Evolutionary conservation across 768 basidiomycete genomes (phyloP).

Genomic region (Floccularia luteovirens): DNA sequence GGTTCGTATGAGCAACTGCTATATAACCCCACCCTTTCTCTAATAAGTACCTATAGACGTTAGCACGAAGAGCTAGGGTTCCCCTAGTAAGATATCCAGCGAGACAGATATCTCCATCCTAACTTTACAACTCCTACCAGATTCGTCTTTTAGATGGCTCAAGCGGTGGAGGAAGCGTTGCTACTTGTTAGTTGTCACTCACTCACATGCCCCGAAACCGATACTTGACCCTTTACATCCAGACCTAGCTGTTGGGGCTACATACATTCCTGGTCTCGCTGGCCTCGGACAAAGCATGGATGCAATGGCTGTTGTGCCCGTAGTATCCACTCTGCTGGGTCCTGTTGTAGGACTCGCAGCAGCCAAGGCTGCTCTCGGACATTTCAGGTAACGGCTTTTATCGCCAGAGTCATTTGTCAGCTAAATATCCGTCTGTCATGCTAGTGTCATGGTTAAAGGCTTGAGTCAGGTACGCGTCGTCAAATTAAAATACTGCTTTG

Average conservation of each 20-base stretch:
- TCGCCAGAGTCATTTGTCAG: no score
- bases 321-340: conserved; percentile 28
- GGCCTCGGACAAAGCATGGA: conserved; percentile 29
- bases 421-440: not conserved
- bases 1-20: conserved; percentile 11
- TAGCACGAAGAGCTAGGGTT: conserved; percentile 24
- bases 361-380: conserved; percentile 28
- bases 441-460: conserved; percentile 32
- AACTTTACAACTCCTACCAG: conserved; percentile 10
- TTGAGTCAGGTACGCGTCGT: conserved; percentile 17
- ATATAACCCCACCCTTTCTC: not conserved
- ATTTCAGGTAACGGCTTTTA: conserved; percentile 21
- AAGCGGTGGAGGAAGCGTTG: conserved; percentile 33
- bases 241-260: conserved; percentile 28
- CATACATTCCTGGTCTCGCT: conserved; percentile 27
- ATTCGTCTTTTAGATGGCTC: conserved; percentile 32
- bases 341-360: conserved; percentile 33
- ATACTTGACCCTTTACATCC: not conserved
- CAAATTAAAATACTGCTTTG: not conserved
- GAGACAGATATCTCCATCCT: no score
- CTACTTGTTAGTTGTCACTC: conserved; percentile 18
- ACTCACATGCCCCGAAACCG: not conserved
- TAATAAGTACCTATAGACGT: conserved; percentile 11
- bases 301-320: conserved; percentile 26
- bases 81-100: conserved; percentile 21